Evolutionary conservation across 345 rosid genomes (phyloP).

Genomic region (Camelina laxa): DNA sequence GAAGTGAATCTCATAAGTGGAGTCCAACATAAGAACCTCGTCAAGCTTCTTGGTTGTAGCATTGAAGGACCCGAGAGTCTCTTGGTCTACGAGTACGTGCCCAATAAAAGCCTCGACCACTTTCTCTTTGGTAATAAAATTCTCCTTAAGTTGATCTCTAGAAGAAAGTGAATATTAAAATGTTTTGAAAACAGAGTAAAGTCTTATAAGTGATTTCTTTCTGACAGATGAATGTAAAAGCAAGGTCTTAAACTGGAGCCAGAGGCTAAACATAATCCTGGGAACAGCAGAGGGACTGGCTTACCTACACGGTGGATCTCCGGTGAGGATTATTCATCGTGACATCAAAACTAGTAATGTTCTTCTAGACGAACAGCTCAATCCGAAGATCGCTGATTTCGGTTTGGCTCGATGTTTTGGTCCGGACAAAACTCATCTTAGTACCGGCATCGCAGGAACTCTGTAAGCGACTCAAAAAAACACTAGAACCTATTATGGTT

Average conservation of each 20-base stretch:
- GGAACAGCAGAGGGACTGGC: conserved; percentile 63
- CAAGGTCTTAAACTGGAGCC: conserved; percentile 53
- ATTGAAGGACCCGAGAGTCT: conserved; percentile 56
- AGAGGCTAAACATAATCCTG: conserved; percentile 47
- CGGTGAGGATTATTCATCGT: conserved; percentile 50
- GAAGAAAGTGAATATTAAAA: background rate
- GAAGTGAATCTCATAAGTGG: conserved; percentile 60
- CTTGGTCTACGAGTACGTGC: conserved; percentile 60
- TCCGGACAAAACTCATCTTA: conserved; percentile 39
- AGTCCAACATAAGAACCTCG: conserved; percentile 62
- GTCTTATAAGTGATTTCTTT: background rate
- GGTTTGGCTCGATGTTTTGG: conserved; percentile 53
- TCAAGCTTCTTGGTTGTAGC: conserved; percentile 64
- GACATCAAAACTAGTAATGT: conserved; percentile 64
- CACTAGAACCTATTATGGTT: background rate
- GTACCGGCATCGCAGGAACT: conserved; percentile 56
- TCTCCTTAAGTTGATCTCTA: background rate
- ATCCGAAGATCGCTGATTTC: conserved; percentile 61
- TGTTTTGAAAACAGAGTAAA: background rate
- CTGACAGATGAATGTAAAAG: conserved; percentile 42
- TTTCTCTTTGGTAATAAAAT: conserved; percentile 57
- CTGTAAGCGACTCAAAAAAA: conserved; percentile 46
- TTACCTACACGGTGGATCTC: conserved; percentile 48
- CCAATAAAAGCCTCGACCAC: conserved; percentile 60
- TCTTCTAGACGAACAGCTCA: conserved; percentile 50